A percentile compares a stretch with the other conserved stretches of the same genome.
Evolutionary conservation across 2,329 filamentous ascomycete species (phyloP).

Genomic region (Hypoxylon sp.): DNA sequence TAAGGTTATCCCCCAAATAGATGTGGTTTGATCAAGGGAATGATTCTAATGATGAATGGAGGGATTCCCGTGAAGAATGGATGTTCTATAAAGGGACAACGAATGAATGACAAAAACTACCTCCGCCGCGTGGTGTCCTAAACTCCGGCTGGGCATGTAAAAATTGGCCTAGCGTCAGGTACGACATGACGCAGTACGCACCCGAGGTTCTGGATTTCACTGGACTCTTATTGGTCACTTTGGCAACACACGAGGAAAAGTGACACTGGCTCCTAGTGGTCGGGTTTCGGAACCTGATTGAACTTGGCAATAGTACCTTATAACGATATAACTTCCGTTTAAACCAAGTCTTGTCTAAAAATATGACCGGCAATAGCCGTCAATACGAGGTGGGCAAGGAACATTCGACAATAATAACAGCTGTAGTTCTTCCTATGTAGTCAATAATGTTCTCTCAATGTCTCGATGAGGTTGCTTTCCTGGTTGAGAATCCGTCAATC

Average conservation of each 20-base stretch:
- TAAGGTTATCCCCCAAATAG: not conserved
- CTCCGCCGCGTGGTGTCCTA: not conserved
- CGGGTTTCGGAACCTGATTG: slow-evolving; percentile 11
- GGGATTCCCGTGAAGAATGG: slow-evolving; percentile 5
- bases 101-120: slow-evolving; percentile 12
- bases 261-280: slow-evolving; percentile 8
- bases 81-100: slow-evolving; percentile 15
- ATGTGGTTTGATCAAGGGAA: not conserved
- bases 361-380: not conserved
- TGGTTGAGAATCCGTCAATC: too few species aligned
- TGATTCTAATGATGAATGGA: not conserved
- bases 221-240: slow-evolving; percentile 11
- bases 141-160: slow-evolving; percentile 9
- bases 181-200: slow-evolving; percentile 12
- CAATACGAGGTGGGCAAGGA: not conserved
- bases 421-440: too few species aligned
- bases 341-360: too few species aligned
- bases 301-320: slow-evolving; percentile 16
- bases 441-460: too few species aligned
- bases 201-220: slow-evolving; percentile 1
- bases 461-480: too few species aligned
- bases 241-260: not conserved
- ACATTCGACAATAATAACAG: too few species aligned
- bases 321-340: not conserved
- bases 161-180: slow-evolving; percentile 33